Percentiles rank a stretch among this genome's conserved stretches.
Evolutionary conservation across 805 yeast species (phyloP).

Genomic region (Candida saitoana): DNA sequence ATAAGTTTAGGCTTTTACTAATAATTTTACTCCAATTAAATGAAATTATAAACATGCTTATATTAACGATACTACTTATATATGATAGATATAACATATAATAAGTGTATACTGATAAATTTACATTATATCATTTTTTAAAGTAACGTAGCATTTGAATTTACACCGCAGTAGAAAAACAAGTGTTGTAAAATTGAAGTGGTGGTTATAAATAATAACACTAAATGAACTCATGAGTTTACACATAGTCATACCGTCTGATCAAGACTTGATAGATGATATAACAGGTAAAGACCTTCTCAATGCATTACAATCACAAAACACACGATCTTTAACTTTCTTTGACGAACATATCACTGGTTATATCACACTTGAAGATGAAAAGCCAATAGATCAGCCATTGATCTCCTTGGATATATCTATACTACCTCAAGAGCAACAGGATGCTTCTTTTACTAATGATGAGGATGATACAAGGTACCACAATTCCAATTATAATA

Average conservation of each 20-base stretch:
- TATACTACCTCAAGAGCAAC: conserved; percentile 16
- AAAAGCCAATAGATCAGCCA: conserved; percentile 5
- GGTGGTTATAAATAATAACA: too few species aligned
- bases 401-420: conserved; percentile 17
- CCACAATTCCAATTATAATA: conserved; percentile 3
- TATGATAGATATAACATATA: too few species aligned
- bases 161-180: too few species aligned
- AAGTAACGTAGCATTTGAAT: too few species aligned
- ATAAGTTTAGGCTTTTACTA: too few species aligned
- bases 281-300: not conserved
- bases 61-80: too few species aligned
- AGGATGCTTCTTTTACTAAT: conserved; percentile 5
- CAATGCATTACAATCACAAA: not conserved
- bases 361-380: conserved; percentile 17
- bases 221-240: too few species aligned
- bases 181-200: too few species aligned
- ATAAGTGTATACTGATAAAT: too few species aligned
- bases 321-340: conserved; percentile 11
- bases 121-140: too few species aligned
- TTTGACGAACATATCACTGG: conserved; percentile 30
- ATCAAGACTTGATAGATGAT: not conserved
- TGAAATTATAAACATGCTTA: too few species aligned
- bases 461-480: conserved; percentile 1
- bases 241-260: conserved; percentile 7
- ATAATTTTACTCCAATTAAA: too few species aligned